Evolutionary conservation across 1,284 basidiomycete species (phyloP).

Genomic region (Neolentinus lepideus): DNA sequence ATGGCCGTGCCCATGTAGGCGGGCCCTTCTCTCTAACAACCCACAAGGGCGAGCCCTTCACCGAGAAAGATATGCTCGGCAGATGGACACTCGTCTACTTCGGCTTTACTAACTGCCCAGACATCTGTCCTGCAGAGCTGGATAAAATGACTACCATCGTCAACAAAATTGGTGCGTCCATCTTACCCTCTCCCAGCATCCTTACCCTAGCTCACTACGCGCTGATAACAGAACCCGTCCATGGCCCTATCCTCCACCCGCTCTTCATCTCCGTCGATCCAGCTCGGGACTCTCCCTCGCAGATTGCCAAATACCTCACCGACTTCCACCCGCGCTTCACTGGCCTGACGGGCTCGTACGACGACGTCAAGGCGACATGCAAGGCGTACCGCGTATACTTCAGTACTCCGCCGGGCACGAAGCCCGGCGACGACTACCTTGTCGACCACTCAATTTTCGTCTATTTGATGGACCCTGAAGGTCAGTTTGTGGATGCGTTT

Average conservation of each 20-base stretch:
- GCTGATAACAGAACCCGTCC: constrained; percentile 52
- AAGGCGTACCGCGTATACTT: constrained; percentile 98
- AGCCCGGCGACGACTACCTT: constrained; percentile 87
- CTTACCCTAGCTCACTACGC: background rate
- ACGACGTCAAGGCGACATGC: constrained; percentile 83
- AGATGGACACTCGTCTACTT: constrained; percentile 93
- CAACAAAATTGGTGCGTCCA: constrained; percentile 57
- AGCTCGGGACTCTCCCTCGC: constrained; percentile 74
- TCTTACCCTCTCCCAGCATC: background rate
- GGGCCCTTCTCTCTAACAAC: constrained; percentile 81
- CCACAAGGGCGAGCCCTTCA: constrained; percentile 66
- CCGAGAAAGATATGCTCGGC: constrained; percentile 79
- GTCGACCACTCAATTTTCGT: constrained; percentile 98
- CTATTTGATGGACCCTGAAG: constrained; percentile 96
- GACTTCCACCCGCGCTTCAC: constrained; percentile 92
- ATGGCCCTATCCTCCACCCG: constrained; percentile 66
- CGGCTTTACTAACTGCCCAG: constrained; percentile 96
- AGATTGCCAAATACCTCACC: constrained; percentile 52
- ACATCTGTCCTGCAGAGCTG: constrained; percentile 97
- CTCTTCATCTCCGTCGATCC: constrained; percentile 97
- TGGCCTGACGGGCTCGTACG: constrained; percentile 85
- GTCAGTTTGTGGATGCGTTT: constrained; percentile 95
- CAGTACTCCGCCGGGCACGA: constrained; percentile 89
- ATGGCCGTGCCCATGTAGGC: constrained; percentile 76
- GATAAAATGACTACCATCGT: constrained; percentile 94